A percentile compares a stretch with the other conserved stretches of the same genome.
phyloP scores from a whole-genome alignment of 345 rosid species.

The Zanthoxylum bungeanum region DNA sequence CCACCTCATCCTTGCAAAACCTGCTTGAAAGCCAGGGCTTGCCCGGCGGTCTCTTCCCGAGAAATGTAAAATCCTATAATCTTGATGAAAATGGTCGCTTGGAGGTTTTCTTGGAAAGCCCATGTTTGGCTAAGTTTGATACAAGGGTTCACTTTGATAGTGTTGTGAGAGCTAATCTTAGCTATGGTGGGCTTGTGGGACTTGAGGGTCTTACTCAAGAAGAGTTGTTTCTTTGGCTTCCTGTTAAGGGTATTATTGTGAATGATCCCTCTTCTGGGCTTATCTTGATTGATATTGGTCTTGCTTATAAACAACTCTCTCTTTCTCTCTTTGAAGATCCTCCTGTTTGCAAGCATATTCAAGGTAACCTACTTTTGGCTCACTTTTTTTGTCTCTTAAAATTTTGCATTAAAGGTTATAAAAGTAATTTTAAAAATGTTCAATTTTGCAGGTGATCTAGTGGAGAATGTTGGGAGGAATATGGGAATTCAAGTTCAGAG shows the following conservation, averaged over 20 bases:
- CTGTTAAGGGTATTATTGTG: slow-evolving; percentile 71
- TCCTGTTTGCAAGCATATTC: slow-evolving; percentile 65
- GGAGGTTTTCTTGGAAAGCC: slow-evolving; percentile 56
- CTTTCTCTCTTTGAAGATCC: slow-evolving; percentile 88
- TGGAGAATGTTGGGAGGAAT: slow-evolving; percentile 41
- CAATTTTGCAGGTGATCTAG: slow-evolving; percentile 30
- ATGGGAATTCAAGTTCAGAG: slow-evolving; percentile 43
- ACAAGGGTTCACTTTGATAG: slow-evolving; percentile 65
- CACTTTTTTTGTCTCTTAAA: not conserved
- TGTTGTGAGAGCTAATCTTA: slow-evolving; percentile 70
- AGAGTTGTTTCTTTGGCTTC: slow-evolving; percentile 88
- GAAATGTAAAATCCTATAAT: slow-evolving; percentile 52
- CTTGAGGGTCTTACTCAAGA: slow-evolving; percentile 73
- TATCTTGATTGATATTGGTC: slow-evolving; percentile 74
- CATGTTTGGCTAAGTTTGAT: slow-evolving; percentile 78
- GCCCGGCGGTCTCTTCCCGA: slow-evolving; percentile 81
- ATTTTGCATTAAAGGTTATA: not conserved
- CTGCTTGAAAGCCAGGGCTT: slow-evolving; percentile 74
- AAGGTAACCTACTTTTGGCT: slow-evolving; percentile 24
- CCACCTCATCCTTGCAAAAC: slow-evolving; percentile 47
- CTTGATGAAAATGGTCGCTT: slow-evolving; percentile 50
- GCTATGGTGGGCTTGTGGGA: slow-evolving; percentile 80
- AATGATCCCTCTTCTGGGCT: slow-evolving; percentile 80
- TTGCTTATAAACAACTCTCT: slow-evolving; percentile 81
- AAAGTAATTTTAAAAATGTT: not conserved